Evolutionary conservation across 176 grass and related monocot genomes (phyloP).

Genomic region (Paspalum vaginatum): DNA sequence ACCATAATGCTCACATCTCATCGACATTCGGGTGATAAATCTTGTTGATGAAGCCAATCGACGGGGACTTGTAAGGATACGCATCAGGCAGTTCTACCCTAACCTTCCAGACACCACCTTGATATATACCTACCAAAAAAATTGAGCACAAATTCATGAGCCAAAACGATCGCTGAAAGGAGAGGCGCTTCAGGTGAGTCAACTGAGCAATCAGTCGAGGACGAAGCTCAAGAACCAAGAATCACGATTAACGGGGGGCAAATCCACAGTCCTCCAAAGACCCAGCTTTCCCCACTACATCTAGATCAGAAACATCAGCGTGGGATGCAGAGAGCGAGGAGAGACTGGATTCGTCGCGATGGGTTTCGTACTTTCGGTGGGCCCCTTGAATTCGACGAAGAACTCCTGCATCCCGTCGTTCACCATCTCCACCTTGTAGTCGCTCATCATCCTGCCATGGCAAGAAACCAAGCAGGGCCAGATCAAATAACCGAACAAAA

Average conservation of each 20-base stretch:
- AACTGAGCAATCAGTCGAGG: slow-evolving; percentile 8
- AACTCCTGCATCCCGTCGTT: slow-evolving; percentile 99
- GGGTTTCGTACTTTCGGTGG: slow-evolving; percentile 73
- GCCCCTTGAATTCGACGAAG: slow-evolving; percentile 89
- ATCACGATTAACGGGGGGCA: background rate
- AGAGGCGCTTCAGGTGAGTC: background rate
- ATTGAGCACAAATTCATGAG: too few relatives aligned
- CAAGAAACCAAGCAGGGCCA: slow-evolving; percentile 16
- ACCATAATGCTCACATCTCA: slow-evolving; percentile 73
- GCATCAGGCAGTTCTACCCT: slow-evolving; percentile 96
- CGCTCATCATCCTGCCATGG: slow-evolving; percentile 88
- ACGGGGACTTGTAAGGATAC: slow-evolving; percentile 95
- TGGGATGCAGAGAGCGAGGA: background rate
- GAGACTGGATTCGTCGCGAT: slow-evolving; percentile 2
- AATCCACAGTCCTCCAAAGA: background rate
- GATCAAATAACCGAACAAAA: slow-evolving; percentile 13
- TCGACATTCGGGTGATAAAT: slow-evolving; percentile 98
- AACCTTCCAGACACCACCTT: slow-evolving; percentile 98
- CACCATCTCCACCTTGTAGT: slow-evolving; percentile 99
- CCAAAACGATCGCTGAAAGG: background rate
- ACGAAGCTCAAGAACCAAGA: slow-evolving; percentile 20
- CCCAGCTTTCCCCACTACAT: slow-evolving; percentile 8
- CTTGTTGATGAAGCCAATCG: slow-evolving; percentile 94
- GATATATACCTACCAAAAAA: slow-evolving; percentile 77
- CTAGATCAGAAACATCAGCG: slow-evolving; percentile 33